Evolutionary conservation across 2,329 filamentous ascomycete species (phyloP), one percentile per base, ranked within the genome.

Genomic region (Neophaeococcomyces mojaviensis): DNA sequence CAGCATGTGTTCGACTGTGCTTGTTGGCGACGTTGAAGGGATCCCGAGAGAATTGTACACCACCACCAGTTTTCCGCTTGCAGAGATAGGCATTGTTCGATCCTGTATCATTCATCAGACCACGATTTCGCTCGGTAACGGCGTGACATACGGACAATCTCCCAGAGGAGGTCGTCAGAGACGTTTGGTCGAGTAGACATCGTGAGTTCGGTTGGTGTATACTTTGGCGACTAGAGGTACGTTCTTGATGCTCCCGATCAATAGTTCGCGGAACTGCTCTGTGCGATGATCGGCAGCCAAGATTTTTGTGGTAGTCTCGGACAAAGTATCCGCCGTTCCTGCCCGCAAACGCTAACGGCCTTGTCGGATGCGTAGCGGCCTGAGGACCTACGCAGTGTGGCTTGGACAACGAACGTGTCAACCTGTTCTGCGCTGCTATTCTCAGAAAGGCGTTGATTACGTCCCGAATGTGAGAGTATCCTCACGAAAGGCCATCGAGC

Each of bases 11-110:
- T 76, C 87, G 85, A 62, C 79, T 82, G 78, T 94, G 84, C 73
- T 83, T 76, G 84, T 96, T 97, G 69, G 74, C 78, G 71, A 97
- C 73, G 81, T 97, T 98, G 60, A 96, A 74, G 63, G 89, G 87
- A 68, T 97, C 90, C 62, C 86, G 85, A 61, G 90, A 97, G 79
- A 98, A 88, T 73, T 86, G 85, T 61, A 85, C 76, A 68, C 86
- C 85, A 65, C 86, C 88, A 64, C 76, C 77, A 62, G 73, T 71
- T 67, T 81, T 83, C 75, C 87, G 85, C 84, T 95, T 95, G 69
- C 90, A 86, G 68, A 95, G 83, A 80, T 77, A 95, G 68, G 87
- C 74, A 76, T 94, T 95, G 75, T 88, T 81, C 76, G 73, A 74
- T 74, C 88, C 89, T 96, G 65, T 58, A 51, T 41, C 52, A 44